Evolutionary conservation across 2,329 filamentous ascomycete species (phyloP), one percentile per base, ranked within the genome.

Genomic region (Pseudocercospora fijiensis): DNA sequence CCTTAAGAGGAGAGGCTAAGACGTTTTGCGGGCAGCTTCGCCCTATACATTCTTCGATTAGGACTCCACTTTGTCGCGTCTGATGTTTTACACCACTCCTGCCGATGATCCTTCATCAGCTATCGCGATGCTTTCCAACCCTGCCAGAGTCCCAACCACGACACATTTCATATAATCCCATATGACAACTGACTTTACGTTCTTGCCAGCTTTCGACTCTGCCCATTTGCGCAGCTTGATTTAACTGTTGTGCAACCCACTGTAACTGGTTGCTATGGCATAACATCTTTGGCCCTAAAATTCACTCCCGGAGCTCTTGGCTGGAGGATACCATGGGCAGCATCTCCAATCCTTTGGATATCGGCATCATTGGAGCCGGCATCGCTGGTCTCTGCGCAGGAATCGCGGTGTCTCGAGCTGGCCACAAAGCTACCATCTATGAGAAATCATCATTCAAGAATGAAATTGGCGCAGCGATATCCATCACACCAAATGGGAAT

Each of bases 381-480:
- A 69, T 72, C 43, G 70, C 67, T n/a, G 70, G 70, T n/a, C 67
- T 72, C 18, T 57, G 37, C 6, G 66, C 70, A 20, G 61, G 63
- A 1, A 66, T 72, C 41, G 65, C 65, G 1, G 61, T 72, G 3
- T 60, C 66, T 9, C 60, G 65, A 18, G 45, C 65, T 11, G 65
- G 66, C 16, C 66, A 69, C 45, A 52, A 41, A n/a, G 68, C 71
- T 16, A 63, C 30, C 4, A 64, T 71, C n/a, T 68, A 67, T 53
- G 70, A 72, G 58, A 71, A 71, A 51, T 72, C 68, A 9, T 49
- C 43, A 2, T 76, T 80, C 62, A 74, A 74, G 59, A 76, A 77
- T 49, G 79, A 81, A 67, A 69, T 79, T 26, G 79, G 79, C 3
- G 79, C 79, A 1, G 79, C 79, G 0, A 78, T 81, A 22, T 72